Evolutionary conservation across 148 eudicot species (phyloP), one percentile per base, ranked within the genome.

Genomic region (Chenopodium berlandieri): DNA sequence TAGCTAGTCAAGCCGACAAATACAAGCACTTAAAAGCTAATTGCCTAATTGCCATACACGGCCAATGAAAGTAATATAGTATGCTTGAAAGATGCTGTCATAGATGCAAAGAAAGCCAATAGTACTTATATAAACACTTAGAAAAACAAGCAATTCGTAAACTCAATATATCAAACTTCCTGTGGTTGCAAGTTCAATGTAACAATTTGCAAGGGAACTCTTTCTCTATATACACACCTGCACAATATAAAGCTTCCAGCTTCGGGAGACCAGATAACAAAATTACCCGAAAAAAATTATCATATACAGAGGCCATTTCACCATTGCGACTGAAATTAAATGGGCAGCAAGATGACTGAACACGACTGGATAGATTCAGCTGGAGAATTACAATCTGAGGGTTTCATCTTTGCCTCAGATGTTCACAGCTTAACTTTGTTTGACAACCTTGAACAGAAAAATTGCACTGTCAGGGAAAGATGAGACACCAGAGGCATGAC

Each of bases 261-360:
- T 79, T 50, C 4, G 40, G 47, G n/a, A 68, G 46, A 50, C 66
- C 65, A 34, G 4, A 31, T 8, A 44, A 50, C 27, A 40, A 64
- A 67, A 78, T 77, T 52, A 71, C 82, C 46, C 46, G 69, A 66
- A 60, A 79, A 77, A 27, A 9, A 11, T 44, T 32, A 77, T 4
- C 66, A 83, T 83, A 74, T 83, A 83, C 82, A 83, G 75, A 22
- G 72, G 54, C 52, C 19, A 44, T 19, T 40, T 62, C 64, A 69
- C 37, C 71, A 68, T 71, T 47, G 37, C 40, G 69, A 25, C 46
- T 73, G 40, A 74, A 7, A 44, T 46, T 72, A 54, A 72, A 72
- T 22, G 23, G 6, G 56, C 22, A 25, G 46, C 37, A 75, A 4
- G 34, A 25, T 65, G 17, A 14, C 80, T 30, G 25, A 48, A 64